phyloP scores from a whole-genome alignment of 345 rosid genomes.

The Lumnitzera racemosa region DNA sequence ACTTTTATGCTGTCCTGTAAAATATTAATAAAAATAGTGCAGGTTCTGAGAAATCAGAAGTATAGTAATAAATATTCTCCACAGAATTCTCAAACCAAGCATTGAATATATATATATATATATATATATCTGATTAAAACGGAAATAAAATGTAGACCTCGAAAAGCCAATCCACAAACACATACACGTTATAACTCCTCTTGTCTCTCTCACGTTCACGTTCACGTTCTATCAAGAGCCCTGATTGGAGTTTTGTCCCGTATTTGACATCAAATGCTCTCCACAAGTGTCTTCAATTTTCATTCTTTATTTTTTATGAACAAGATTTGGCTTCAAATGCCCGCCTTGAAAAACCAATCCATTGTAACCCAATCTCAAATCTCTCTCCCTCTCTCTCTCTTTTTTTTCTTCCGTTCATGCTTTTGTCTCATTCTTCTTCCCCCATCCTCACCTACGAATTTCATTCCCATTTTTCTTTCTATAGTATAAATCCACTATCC shows the following conservation, averaged over 20 bases:
- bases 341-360: slow-evolving; percentile 21
- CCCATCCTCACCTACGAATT: not conserved
- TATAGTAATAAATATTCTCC: not conserved
- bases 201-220: too few relatives aligned
- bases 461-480: too few relatives aligned
- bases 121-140: not conserved
- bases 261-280: too few relatives aligned
- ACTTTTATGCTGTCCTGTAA: too few relatives aligned
- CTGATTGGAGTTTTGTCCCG: too few relatives aligned
- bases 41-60: too few relatives aligned
- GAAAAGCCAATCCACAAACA: too few relatives aligned
- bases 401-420: not conserved
- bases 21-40: too few relatives aligned
- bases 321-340: slow-evolving; percentile 13
- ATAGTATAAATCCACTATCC: too few relatives aligned
- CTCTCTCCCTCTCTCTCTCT: not conserved
- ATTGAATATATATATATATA: too few relatives aligned
- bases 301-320: slow-evolving; percentile 7
- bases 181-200: too few relatives aligned
- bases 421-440: not conserved
- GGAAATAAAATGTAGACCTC: not conserved
- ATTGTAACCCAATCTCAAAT: not conserved
- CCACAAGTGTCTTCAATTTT: not conserved
- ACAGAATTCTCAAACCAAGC: not conserved
- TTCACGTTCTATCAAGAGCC: too few relatives aligned